Percentiles rank a stretch among this genome's conserved stretches.
Evolutionary conservation across 192 early-diverging fungal species (phyloP).

Genomic region (Rhizoclosmatium sp.): DNA sequence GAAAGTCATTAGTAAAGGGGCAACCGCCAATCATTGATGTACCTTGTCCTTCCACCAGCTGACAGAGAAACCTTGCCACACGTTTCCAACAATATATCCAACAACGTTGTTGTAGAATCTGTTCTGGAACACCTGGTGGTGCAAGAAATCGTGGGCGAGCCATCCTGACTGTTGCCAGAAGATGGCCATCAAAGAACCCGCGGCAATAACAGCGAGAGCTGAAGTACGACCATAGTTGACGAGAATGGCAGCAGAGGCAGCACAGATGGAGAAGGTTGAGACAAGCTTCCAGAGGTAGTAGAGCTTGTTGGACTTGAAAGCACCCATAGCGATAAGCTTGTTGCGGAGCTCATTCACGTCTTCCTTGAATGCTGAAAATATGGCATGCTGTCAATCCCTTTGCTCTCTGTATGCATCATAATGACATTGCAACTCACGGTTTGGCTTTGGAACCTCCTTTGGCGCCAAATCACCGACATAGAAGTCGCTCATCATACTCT

Average conservation of each 20-base stretch:
- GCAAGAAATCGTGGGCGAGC: constrained; percentile 83
- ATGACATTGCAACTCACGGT: constrained; percentile 30
- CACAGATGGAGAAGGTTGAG: constrained; percentile 61
- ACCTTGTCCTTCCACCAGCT: constrained; percentile 87
- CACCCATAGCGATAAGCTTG: constrained; percentile 60
- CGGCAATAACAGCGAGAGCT: constrained; percentile 62
- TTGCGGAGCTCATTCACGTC: constrained; percentile 69
- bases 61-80: constrained; percentile 80
- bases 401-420: background rate
- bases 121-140: constrained; percentile 81
- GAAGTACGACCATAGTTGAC: constrained; percentile 56
- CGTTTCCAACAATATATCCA: constrained; percentile 74
- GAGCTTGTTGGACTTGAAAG: constrained; percentile 71
- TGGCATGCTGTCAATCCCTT: background rate
- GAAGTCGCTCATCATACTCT: constrained; percentile 73
- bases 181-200: constrained; percentile 68
- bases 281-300: constrained; percentile 73
- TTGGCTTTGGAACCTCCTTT: constrained; percentile 55
- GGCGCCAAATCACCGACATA: constrained; percentile 76
- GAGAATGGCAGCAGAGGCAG: constrained; percentile 58
- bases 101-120: constrained; percentile 68
- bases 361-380: constrained; percentile 56
- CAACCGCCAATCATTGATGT: background rate
- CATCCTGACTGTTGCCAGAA: constrained; percentile 89
- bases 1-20: background rate